phyloP scores from a whole-genome alignment of 192 early-diverging fungal genomes.

The Coemansia sp. region DNA sequence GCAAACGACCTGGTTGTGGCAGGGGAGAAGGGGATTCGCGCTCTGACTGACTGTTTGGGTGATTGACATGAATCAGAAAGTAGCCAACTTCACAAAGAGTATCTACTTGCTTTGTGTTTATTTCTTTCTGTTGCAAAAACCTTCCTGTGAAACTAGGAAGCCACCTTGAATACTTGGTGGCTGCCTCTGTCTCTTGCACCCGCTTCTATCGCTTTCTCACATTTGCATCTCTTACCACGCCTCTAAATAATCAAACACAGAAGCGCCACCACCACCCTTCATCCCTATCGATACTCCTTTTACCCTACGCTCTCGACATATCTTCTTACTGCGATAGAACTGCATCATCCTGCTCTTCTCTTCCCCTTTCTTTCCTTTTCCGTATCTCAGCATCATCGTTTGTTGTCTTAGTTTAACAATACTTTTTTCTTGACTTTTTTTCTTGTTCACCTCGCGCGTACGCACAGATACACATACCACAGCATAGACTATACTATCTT shows the following conservation, averaged over 20 bases:
- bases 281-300: neutral
- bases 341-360: constrained; percentile 6
- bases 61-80: neutral
- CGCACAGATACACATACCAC: neutral
- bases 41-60: neutral
- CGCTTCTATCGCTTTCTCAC: neutral
- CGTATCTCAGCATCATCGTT: neutral
- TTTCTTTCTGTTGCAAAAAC: neutral
- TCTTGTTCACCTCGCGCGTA: neutral
- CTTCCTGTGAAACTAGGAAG: neutral
- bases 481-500: constrained; percentile 6
- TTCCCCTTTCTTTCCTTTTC: neutral
- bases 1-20: neutral
- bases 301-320: neutral
- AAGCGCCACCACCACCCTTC: neutral
- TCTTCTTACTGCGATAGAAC: neutral
- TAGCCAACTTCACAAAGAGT: neutral
- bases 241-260: constrained; percentile 4
- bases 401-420: constrained; percentile 3
- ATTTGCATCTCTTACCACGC: constrained; percentile 12
- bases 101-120: neutral
- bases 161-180: neutral
- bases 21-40: neutral
- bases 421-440: neutral
- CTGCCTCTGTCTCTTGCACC: neutral